Percentiles rank a stretch among this genome's conserved stretches.
Evolutionary conservation across 164 flowering plant genomes (phyloP).

Genomic region (Sedum album): DNA sequence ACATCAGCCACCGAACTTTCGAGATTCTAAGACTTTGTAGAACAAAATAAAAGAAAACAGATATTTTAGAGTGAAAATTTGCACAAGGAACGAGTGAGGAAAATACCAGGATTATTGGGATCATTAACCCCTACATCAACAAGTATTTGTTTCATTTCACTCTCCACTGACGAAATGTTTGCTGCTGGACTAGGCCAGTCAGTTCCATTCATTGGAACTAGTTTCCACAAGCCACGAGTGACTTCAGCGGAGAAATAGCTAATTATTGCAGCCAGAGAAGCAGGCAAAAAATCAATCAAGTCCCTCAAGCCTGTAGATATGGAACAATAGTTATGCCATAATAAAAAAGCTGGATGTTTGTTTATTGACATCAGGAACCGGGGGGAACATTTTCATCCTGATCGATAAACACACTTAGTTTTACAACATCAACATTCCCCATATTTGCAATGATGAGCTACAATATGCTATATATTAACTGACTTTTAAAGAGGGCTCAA

Average conservation of each 20-base stretch:
- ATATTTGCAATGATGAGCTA: background rate
- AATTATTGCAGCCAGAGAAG: slow-evolving; percentile 62
- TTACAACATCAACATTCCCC: background rate
- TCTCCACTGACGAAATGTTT: slow-evolving; percentile 48
- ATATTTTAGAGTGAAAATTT: background rate
- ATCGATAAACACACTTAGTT: background rate
- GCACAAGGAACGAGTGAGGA: background rate
- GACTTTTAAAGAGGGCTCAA: background rate
- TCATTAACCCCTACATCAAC: slow-evolving; percentile 60
- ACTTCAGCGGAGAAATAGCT: slow-evolving; percentile 87
- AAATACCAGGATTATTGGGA: slow-evolving; percentile 22
- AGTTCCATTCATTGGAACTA: slow-evolving; percentile 81
- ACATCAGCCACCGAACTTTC: background rate
- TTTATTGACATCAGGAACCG: background rate
- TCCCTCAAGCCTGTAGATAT: slow-evolving; percentile 68
- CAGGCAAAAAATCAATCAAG: slow-evolving; percentile 87
- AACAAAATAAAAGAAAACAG: background rate
- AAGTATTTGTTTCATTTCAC: slow-evolving; percentile 64
- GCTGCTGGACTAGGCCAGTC: slow-evolving; percentile 99
- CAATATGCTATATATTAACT: background rate
- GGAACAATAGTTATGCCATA: background rate
- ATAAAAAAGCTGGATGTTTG: background rate
- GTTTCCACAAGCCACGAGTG: slow-evolving; percentile 91
- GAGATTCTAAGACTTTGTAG: too few species aligned
- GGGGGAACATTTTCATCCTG: background rate